Conservation (phyloP, 2,329 filamentous ascomycete genomes). For the Tympanopsis confertula region DNA sequence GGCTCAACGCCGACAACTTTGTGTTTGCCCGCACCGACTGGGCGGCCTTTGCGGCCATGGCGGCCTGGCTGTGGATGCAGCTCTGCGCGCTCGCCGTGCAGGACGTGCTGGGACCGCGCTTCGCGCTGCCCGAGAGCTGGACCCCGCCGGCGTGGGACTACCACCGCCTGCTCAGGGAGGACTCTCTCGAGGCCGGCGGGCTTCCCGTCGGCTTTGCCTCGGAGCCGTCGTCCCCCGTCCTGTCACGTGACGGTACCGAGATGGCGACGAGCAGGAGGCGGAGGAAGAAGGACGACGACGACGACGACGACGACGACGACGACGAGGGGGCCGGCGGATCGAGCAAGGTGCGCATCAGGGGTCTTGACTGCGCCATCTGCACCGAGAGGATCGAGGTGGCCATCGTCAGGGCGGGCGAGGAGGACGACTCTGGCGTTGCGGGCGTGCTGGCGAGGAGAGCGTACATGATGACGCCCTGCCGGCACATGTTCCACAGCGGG, state of each 20-base stretch:
- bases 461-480: constrained; percentile 96
- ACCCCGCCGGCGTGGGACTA: constrained; percentile 81
- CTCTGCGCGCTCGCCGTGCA: constrained; percentile 69
- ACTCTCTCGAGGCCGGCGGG: constrained; percentile 67
- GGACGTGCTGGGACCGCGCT: constrained; percentile 77
- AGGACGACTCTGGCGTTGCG: constrained; percentile 40
- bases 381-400: constrained; percentile 85
- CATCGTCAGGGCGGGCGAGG: constrained; percentile 51
- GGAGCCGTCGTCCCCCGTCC: constrained; percentile 21
- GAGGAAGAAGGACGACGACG: constrained; percentile 16
- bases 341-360: constrained; percentile 29
- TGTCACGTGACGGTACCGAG: constrained; percentile 16
- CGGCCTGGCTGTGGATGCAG: constrained; percentile 79
- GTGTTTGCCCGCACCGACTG: constrained; percentile 64
- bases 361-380: constrained; percentile 89
- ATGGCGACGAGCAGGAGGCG: constrained; percentile 8
- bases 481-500: constrained; percentile 85
- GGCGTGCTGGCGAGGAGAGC: constrained; percentile 66
- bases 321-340: constrained; percentile 2
- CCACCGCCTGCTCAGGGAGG: constrained; percentile 76
- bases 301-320: constrained; percentile 13
- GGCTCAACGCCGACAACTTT: constrained; percentile 66
- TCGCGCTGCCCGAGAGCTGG: constrained; percentile 64
- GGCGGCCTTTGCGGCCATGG: constrained; percentile 50
- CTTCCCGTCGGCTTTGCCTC: constrained; percentile 65